phyloP scores from a whole-genome alignment of 2,329 filamentous ascomycete species.

The Claviceps quebecensis region DNA sequence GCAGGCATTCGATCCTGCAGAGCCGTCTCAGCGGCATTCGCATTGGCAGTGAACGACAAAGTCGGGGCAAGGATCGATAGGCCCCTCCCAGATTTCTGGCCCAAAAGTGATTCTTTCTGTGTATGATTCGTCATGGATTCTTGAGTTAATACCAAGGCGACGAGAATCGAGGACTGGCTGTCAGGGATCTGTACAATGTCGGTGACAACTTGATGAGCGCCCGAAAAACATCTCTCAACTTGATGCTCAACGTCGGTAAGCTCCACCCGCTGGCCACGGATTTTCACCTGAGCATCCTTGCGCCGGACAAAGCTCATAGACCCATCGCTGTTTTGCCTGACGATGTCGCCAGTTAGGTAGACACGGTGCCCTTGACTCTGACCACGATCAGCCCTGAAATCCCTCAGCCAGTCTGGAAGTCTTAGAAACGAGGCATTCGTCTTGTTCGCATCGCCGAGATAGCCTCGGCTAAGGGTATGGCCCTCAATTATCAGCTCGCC shows the following conservation, averaged over 20 bases:
- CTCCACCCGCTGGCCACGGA: background rate
- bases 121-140: too few species aligned
- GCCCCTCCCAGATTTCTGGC: background rate
- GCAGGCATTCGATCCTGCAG: background rate
- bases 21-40: background rate
- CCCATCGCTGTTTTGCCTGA: background rate
- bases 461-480: conserved; percentile 34
- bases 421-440: conserved; percentile 15
- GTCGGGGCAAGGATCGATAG: background rate
- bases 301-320: background rate
- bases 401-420: conserved; percentile 3
- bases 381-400: background rate
- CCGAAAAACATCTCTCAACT: background rate
- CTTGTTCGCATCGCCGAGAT: conserved; percentile 23
- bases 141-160: background rate
- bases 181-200: background rate
- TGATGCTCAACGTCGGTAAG: background rate
- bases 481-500: conserved; percentile 25
- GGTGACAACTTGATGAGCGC: background rate
- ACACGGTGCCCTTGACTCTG: too few species aligned
- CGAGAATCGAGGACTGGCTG: background rate
- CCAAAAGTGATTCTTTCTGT: too few species aligned
- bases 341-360: background rate
- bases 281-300: background rate
- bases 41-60: background rate